Evolutionary conservation across 1,284 basidiomycete species (phyloP), one percentile per base, ranked within the genome.

Genomic region (Butyriboletus appendiculatus): DNA sequence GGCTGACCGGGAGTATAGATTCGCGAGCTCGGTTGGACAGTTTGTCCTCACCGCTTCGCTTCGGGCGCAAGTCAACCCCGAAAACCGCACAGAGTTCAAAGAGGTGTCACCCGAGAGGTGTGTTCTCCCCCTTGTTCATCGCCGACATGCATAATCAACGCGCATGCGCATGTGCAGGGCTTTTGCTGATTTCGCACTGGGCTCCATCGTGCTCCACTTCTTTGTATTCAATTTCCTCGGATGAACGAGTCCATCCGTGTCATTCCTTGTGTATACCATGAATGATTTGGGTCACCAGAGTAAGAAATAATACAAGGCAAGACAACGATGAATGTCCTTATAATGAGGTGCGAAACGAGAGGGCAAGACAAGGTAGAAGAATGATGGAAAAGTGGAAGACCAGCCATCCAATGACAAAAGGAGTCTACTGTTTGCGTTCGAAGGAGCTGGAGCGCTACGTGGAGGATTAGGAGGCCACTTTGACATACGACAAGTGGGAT

Each of bases 161-260:
- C 11, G 30, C 28, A 45, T 20, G 28, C 11, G 32, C 28, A 45
- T 20, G n/a, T 57, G 30, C 71, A 97, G 94, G 65, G 95, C 95
- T 26, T 99, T 99, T 67, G 95, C 92, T 42, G 97, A 99, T 70
- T 99, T 98, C 67, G 89, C 92, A 30, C 76, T 97, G 48, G 96
- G 95, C 16, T 96, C 94, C 1, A 87, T 99, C 57, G 86, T 98
- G 41, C 79, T 99, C 48, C 96, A 99, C 75, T 96, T 98, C 78
- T 99, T 99, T 71, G 95, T 97, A 52, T 98, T 90, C 82, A 98
- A 98, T 76, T 99, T 98, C 81, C 80, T 94, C 9, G 92, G 92
- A 62, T 92, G 73, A 76, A 46, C 28, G 14, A 16, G 14, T 28
- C 34, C 35, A 26, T 3, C 6, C 10, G 9, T 5, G n/a, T 48